A percentile compares a stretch with the other conserved stretches of the same genome.
Evolutionary conservation across 305 asterid genomes (phyloP).

Genomic region (Solanum chacoense): DNA sequence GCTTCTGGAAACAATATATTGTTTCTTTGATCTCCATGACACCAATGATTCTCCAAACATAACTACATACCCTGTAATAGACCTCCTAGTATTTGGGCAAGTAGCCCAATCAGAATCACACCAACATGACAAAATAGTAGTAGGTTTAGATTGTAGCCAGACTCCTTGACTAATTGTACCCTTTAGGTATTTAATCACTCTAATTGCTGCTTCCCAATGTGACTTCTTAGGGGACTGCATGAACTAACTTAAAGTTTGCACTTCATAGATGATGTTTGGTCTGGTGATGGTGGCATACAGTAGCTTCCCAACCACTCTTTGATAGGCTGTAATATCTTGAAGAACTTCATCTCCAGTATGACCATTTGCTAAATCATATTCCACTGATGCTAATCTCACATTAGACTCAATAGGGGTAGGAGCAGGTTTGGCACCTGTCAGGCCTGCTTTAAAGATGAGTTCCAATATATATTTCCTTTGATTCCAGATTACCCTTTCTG

Average conservation of each 20-base stretch:
- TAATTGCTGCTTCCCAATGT: too few species aligned
- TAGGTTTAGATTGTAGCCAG: too few species aligned
- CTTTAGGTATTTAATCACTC: too few species aligned
- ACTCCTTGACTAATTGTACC: too few species aligned
- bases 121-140: too few species aligned
- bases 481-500: not conserved
- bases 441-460: not conserved
- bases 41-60: too few species aligned
- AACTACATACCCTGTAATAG: too few species aligned
- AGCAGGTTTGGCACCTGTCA: not conserved
- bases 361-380: not conserved
- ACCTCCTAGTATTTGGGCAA: too few species aligned
- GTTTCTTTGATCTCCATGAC: too few species aligned
- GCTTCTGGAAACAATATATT: too few species aligned
- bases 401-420: not conserved
- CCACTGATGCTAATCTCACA: not conserved
- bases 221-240: not conserved
- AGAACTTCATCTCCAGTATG: not conserved
- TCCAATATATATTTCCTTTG: not conserved
- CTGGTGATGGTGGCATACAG: not conserved
- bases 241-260: not conserved
- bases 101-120: too few species aligned
- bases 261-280: not conserved
- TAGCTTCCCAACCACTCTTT: not conserved
- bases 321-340: not conserved